Conservation (phyloP, 2,329 filamentous ascomycete species). For the Bimuria novae-zelandiae region DNA sequence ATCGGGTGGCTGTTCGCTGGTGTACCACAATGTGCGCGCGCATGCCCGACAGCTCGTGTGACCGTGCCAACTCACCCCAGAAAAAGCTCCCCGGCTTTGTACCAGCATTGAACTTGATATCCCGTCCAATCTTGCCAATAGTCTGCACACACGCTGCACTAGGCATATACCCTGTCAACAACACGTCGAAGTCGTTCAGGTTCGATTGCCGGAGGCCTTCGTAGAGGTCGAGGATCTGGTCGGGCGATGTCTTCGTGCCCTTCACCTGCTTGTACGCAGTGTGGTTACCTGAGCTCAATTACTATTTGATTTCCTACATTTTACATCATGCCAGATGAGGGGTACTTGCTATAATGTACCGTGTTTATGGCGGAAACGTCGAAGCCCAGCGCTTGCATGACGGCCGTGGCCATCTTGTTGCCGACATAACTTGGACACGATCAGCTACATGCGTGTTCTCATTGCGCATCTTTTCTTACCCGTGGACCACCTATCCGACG, state of each 20-base stretch:
- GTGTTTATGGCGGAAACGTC: constrained; percentile 95
- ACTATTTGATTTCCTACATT: not conserved
- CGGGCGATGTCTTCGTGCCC: constrained; percentile 78
- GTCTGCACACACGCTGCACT: constrained; percentile 82
- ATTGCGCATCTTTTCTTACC: constrained; percentile 57
- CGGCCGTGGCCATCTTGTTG: constrained; percentile 95
- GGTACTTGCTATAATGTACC: constrained; percentile 85
- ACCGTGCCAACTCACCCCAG: constrained; percentile 64
- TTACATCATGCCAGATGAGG: not conserved
- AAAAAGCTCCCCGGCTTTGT: constrained; percentile 79
- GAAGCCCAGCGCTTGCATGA: constrained; percentile 90
- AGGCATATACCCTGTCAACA: constrained; percentile 93
- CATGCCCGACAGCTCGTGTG: not conserved
- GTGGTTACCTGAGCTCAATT: constrained; percentile 74
- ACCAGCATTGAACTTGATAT: constrained; percentile 70
- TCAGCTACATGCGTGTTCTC: constrained; percentile 24
- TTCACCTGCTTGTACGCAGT: constrained; percentile 89
- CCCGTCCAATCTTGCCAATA: constrained; percentile 81
- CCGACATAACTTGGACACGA: constrained; percentile 77
- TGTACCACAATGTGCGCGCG: not conserved
- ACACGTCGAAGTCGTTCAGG: constrained; percentile 88
- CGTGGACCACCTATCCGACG: constrained; percentile 67
- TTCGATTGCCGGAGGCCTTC: constrained; percentile 80
- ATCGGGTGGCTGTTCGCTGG: not conserved
- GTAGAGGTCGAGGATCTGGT: constrained; percentile 84